phyloP scores from a whole-genome alignment of 768 basidiomycete species.

The Clathrus columnatus region DNA sequence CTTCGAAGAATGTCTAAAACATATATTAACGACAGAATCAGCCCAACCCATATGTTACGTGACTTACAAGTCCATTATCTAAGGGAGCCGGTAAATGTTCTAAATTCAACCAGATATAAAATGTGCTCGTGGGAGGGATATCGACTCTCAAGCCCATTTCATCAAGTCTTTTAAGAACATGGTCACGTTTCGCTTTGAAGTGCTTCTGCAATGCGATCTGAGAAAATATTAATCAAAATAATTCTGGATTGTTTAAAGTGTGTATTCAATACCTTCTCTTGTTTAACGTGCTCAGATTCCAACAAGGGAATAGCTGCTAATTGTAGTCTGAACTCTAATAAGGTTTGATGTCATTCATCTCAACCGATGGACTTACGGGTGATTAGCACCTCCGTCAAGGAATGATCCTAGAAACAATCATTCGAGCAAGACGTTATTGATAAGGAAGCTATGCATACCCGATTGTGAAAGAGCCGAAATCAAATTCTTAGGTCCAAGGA shows the following conservation, averaged over 20 bases:
- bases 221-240: background rate
- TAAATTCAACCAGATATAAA: slow-evolving; percentile 92
- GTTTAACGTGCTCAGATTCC: slow-evolving; percentile 54
- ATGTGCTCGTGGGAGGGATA: slow-evolving; percentile 72
- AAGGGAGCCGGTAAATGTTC: slow-evolving; percentile 70
- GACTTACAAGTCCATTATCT: slow-evolving; percentile 73
- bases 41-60: no score
- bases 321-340: slow-evolving; percentile 49
- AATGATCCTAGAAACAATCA: slow-evolving; percentile 51
- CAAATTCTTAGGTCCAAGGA: slow-evolving; percentile 82
- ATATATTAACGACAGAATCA: background rate
- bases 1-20: slow-evolving; percentile 87
- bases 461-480: slow-evolving; percentile 89
- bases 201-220: slow-evolving; percentile 78
- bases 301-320: slow-evolving; percentile 81
- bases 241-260: background rate
- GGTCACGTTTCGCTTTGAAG: slow-evolving; percentile 87
- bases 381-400: slow-evolving; percentile 91
- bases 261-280: slow-evolving; percentile 48
- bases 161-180: slow-evolving; percentile 75
- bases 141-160: slow-evolving; percentile 70
- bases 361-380: slow-evolving; percentile 50
- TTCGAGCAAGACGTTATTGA: background rate
- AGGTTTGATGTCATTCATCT: background rate
- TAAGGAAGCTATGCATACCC: slow-evolving; percentile 29